A percentile compares a stretch with the other conserved stretches of the same genome.
These are phyloP conservation scores for Podaxis pistillaris DNA, from an alignment of 768 basidiomycete genomes.

Conservation along the genomic window DNA sequence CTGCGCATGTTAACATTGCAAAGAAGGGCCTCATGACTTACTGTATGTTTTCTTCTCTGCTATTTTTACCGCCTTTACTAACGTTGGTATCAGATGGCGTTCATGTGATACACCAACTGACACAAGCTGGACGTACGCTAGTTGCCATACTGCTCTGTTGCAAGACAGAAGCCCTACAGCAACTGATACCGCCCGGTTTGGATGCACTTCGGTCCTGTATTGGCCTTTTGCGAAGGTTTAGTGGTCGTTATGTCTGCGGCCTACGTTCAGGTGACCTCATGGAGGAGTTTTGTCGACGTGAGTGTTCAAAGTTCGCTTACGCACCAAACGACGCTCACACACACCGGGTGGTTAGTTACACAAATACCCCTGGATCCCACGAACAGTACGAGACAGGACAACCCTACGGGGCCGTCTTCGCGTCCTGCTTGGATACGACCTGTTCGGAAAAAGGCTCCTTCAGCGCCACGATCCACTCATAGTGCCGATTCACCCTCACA, in stretches of 20 bases:
- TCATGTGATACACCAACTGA: constrained; percentile 93
- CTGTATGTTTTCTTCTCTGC: constrained; percentile 53
- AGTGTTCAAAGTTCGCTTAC: constrained; percentile 21
- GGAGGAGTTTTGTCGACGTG: constrained; percentile 92
- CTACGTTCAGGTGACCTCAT: constrained; percentile 88
- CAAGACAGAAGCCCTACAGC: constrained; percentile 74
- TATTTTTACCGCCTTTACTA: constrained; percentile 10
- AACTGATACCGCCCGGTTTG: constrained; percentile 76
- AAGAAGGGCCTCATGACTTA: constrained; percentile 93
- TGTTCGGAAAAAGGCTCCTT: constrained; percentile 72
- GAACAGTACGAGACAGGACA: constrained; percentile 42
- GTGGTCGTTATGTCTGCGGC: constrained; percentile 89
- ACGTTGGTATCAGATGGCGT: constrained; percentile 66
- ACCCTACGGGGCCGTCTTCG: constrained; percentile 35
- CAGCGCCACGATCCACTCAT: constrained; percentile 40
- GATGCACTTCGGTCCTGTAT: constrained; percentile 88
- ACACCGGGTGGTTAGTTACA: constrained; percentile 48
- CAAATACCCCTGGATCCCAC: constrained; percentile 79
- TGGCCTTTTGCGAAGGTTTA: constrained; percentile 83
- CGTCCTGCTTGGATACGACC: constrained; percentile 90
- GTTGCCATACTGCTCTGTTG: constrained; percentile 87
- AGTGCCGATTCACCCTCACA: constrained; percentile 46
- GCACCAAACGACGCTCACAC: constrained; percentile 1
- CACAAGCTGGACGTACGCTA: constrained; percentile 89
- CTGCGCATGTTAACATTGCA: constrained; percentile 81